Conservation (phyloP, 1,284 basidiomycete genomes). For the Porogramme epimiltina region DNA sequence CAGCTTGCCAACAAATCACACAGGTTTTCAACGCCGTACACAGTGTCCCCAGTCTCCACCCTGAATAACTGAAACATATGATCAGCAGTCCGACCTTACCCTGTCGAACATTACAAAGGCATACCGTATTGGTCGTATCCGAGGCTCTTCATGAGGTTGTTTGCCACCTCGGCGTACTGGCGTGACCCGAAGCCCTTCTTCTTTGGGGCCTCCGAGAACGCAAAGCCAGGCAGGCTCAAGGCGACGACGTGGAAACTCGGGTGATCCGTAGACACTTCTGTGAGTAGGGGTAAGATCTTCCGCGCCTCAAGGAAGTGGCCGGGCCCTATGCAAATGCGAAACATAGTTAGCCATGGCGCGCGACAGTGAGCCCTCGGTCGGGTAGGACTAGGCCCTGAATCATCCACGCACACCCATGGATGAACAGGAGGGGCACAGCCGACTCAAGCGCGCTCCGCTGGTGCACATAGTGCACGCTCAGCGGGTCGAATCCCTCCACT, state of each 20-base stretch:
- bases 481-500: conserved; percentile 36
- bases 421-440: conserved; percentile 46
- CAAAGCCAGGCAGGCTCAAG: conserved; percentile 52
- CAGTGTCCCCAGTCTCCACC: conserved; percentile 48
- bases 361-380: too few species aligned
- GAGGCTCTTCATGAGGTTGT: conserved; percentile 49
- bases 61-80: conserved; percentile 38
- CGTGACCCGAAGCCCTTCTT: conserved; percentile 36
- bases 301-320: conserved; percentile 56
- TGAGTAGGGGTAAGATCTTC: conserved; percentile 55
- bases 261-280: conserved; percentile 37
- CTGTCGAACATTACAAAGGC: conserved; percentile 6
- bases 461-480: conserved; percentile 47
- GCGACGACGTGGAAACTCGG: conserved; percentile 64
- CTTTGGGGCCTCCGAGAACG: conserved; percentile 49
- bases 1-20: conserved; percentile 11
- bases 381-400: not conserved
- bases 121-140: conserved; percentile 51
- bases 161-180: conserved; percentile 29
- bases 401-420: conserved; percentile 46
- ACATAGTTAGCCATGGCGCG: too few species aligned
- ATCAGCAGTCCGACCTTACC: not conserved
- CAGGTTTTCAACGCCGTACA: conserved; percentile 32
- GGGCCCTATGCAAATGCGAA: conserved; percentile 45
- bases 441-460: conserved; percentile 31